Evolutionary conservation across 768 basidiomycete genomes (phyloP), one percentile per base, ranked within the genome.

Genomic region (Mycena vitilis): DNA sequence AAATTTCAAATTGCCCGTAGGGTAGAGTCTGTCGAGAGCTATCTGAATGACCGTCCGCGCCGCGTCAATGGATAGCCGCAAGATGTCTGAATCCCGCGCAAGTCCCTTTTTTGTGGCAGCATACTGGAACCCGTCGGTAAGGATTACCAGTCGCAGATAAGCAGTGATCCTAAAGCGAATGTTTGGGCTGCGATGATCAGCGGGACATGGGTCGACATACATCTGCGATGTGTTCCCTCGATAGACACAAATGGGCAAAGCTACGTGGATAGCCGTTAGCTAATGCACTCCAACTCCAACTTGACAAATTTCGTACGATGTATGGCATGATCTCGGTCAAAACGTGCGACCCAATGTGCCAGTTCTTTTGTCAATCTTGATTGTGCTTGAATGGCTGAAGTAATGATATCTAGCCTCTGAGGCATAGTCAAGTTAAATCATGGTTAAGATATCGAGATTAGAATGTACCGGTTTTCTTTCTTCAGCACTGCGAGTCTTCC

Each of bases 41-140:
- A 86, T 85, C 34, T 84, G 83, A 56, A 91, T 87, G 13, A 89
- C 87, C 36, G 79, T 80, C n/a, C 82, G 83, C n/a, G 88, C 89
- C 15, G 85, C 84, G 22, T 85, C 80, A 25, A 89, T 78, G 15
- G 88, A 87, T 75, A 85, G 80, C 18, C 76, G 72, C 49, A 88
- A 76, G 40, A 88, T 77, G 45, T 81, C 79, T 12, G 83, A 86
- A 49, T 83, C 79, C 6, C 77, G 80, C 2, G 79, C 76, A 22
- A 86, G 69, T 23, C 83, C 79, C 57, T 77, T 72, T 56, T 77
- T 71, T 70, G 81, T 82, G 51, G 79, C 77, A 49, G 79, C 80
- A 53, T 84, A 79, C 71, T 88, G 86, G 73, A 91, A 87, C 0
- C 84, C 88, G 51, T 81, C 81, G 15, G 87, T 83, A 53, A 88